phyloP scores from a whole-genome alignment of 805 yeast species.

The Candida easanensis region DNA sequence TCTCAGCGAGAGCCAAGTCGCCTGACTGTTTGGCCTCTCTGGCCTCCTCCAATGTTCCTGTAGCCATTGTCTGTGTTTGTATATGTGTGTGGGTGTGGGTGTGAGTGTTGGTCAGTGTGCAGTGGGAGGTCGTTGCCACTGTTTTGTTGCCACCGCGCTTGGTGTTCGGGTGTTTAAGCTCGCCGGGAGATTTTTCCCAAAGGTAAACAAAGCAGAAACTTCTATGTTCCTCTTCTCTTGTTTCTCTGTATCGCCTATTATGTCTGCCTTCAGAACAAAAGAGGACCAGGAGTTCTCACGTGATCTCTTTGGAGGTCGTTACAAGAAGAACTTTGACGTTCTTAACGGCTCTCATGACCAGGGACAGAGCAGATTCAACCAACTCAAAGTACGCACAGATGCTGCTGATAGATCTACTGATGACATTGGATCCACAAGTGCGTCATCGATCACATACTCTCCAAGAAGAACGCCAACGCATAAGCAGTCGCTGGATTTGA shows the following conservation, averaged over 20 bases:
- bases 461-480: slow-evolving; percentile 29
- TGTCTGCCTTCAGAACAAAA: slow-evolving; percentile 18
- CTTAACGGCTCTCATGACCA: slow-evolving; percentile 17
- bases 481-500: slow-evolving; percentile 19
- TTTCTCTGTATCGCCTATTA: neutral
- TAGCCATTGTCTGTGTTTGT: slow-evolving; percentile 14
- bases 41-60: slow-evolving; percentile 50
- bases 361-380: slow-evolving; percentile 21
- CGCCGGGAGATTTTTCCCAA: neutral
- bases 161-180: neutral
- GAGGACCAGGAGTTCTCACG: slow-evolving; percentile 22
- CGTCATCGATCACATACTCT: slow-evolving; percentile 15
- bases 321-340: slow-evolving; percentile 24
- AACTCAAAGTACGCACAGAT: slow-evolving; percentile 18
- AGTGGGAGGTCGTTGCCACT: neutral
- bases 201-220: slow-evolving; percentile 7
- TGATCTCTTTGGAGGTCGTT: slow-evolving; percentile 26
- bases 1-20: slow-evolving; percentile 57
- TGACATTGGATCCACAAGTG: slow-evolving; percentile 15
- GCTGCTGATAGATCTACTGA: slow-evolving; percentile 22
- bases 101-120: neutral
- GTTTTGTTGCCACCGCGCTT: neutral
- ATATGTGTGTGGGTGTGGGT: neutral
- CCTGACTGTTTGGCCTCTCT: slow-evolving; percentile 49
- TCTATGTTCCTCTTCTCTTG: no score